Evolutionary conservation across 768 basidiomycete genomes (phyloP).

Genomic region (Podaxis sp.): DNA sequence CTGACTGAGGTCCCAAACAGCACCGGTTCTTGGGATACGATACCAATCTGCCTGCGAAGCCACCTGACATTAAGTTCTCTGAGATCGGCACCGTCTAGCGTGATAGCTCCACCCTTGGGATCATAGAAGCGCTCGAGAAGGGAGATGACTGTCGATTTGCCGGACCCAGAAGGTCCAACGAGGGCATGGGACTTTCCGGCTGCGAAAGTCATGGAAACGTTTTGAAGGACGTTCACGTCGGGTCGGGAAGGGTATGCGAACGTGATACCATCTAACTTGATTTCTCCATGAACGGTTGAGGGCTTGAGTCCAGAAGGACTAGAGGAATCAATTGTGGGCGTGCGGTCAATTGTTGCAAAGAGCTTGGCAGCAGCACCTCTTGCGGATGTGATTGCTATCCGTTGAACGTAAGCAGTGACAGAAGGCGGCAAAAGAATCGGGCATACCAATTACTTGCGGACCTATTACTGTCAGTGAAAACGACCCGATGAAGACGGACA

Average conservation of each 20-base stretch:
- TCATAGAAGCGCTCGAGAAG: conserved; percentile 84
- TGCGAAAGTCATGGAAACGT: conserved; percentile 52
- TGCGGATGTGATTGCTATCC: conserved; percentile 51
- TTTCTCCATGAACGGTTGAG: conserved; percentile 56
- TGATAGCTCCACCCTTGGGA: conserved; percentile 54
- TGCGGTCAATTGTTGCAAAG: conserved; percentile 73
- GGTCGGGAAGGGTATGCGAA: conserved; percentile 79
- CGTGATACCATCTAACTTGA: conserved; percentile 59
- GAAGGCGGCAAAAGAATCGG: conserved; percentile 27
- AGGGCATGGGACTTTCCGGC: conserved; percentile 66
- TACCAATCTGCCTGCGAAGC: conserved; percentile 72
- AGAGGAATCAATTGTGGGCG: conserved; percentile 73
- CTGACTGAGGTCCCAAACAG: conserved; percentile 72
- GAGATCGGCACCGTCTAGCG: conserved; percentile 63
- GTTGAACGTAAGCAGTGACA: conserved; percentile 34
- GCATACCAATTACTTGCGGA: conserved; percentile 67
- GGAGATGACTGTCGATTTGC: conserved; percentile 62
- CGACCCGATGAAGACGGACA: conserved; percentile 74
- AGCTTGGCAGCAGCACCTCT: conserved; percentile 80
- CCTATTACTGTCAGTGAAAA: conserved; percentile 73
- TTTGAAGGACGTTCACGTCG: conserved; percentile 64
- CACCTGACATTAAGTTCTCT: conserved; percentile 67
- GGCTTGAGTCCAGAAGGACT: conserved; percentile 56
- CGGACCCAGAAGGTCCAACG: conserved; percentile 65
- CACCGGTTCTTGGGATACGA: conserved; percentile 76